A percentile compares a stretch with the other conserved stretches of the same genome.
Conservation (phyloP, 345 rosid species). For the Microcos paniculata region DNA sequence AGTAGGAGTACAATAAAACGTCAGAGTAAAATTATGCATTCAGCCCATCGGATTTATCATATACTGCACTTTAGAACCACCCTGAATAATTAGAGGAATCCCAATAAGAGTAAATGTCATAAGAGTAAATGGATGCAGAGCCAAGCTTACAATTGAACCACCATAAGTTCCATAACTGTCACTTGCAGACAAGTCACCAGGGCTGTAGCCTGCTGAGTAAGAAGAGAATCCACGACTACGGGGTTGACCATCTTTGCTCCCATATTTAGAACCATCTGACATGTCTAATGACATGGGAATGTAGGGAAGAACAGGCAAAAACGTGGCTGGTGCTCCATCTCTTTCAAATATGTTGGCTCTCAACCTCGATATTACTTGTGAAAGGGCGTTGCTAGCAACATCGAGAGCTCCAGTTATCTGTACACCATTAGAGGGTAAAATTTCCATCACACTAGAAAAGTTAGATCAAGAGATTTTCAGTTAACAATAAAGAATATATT, state of each 20-base stretch:
- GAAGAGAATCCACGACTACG: conserved; percentile 42
- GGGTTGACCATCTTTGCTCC: conserved; percentile 42
- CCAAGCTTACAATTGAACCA: conserved; percentile 42
- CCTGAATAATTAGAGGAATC: not conserved
- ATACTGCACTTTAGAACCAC: not conserved
- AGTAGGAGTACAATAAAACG: not conserved
- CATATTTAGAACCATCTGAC: conserved; percentile 43
- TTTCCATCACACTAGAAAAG: conserved; percentile 7
- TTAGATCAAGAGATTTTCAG: conserved; percentile 3
- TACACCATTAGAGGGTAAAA: conserved; percentile 15
- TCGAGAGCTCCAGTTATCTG: conserved; percentile 71
- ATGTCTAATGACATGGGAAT: conserved; percentile 47
- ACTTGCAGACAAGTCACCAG: conserved; percentile 31
- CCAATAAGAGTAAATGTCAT: not conserved
- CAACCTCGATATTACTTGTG: conserved; percentile 52
- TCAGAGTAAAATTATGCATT: not conserved
- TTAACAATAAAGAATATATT: not conserved
- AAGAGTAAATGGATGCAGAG: not conserved
- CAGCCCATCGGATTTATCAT: not conserved
- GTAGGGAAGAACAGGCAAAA: conserved; percentile 62
- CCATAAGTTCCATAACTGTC: conserved; percentile 44
- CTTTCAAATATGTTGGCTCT: conserved; percentile 70
- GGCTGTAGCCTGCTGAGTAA: conserved; percentile 19
- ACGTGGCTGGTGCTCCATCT: conserved; percentile 51
- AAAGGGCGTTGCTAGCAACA: conserved; percentile 62